Base-by-base conservation (phyloP, 2,329 filamentous ascomycete genomes). In the Ophiostoma triangulosporum region DNA sequence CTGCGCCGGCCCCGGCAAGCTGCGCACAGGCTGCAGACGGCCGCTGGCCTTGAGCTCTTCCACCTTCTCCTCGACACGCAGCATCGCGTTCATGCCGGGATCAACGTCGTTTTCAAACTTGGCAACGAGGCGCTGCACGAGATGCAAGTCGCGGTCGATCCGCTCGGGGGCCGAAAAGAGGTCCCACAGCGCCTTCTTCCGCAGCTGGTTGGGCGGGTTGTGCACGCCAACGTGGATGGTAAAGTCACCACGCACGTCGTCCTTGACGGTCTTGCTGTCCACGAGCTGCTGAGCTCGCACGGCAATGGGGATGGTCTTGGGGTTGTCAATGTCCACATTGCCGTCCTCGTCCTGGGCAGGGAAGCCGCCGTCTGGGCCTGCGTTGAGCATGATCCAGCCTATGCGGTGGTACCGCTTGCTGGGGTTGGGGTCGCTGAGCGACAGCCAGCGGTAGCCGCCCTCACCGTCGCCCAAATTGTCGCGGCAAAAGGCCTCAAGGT, bases 181-280 rank as follows among this genome's bases (percentile, higher is more conserved):
- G 67, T 97, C 91, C 91, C 91, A 97, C 2, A 97, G 71, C 0
- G 91, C 91, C 72, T 97, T 97, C 74, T 95, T 96, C 53, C 91
- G 78, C 2, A 89, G 87, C 54, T 88, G 83, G 35, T 78, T 77
- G 2, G 91, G 89, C 4, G 93, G 90, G 57, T 89, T 89, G 68
- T 98, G 93, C 22, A 98, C 86, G 56, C 93, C 93, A 50, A 97
- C 93, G 64, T 98, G 93, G 64, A 93, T 96, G 29, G 91, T 91
- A 66, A 98, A 98, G 65, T 98, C 93, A 38, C 93, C 46, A 51
- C 91, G 85, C 48, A 86, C 83, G 60, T 95, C 85, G 64, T 98
- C 93, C 63, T 95, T 88, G 57, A 98, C 95, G 0, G 89, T 95
- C 73, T 98, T 97, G 60, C 90, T 88, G 63, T 98, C 97, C 62